phyloP scores from a whole-genome alignment of 176 grass and related monocot species.

The Dendrocalamus sinicus region DNA sequence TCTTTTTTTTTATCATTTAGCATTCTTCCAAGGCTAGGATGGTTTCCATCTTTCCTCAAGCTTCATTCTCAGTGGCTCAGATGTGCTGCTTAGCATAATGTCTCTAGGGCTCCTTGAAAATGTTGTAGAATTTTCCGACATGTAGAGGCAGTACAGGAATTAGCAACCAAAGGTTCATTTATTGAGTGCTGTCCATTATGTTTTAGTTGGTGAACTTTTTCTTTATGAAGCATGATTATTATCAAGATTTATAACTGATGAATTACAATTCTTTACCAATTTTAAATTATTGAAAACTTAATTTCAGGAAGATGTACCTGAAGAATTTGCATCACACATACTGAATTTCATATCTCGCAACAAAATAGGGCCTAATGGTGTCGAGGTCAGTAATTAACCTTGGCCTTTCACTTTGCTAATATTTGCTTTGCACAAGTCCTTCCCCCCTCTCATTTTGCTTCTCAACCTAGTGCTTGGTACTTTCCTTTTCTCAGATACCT shows the following conservation, averaged over 20 bases:
- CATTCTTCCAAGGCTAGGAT: slow-evolving; percentile 23
- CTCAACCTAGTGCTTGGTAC: not conserved
- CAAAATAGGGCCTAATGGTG: slow-evolving; percentile 80
- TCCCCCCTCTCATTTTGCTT: not conserved
- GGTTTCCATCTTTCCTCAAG: not conserved
- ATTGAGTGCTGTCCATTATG: not conserved
- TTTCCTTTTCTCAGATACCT: slow-evolving; percentile 50
- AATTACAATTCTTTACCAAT: slow-evolving; percentile 2
- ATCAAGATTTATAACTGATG: not conserved
- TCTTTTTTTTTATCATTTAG: not conserved
- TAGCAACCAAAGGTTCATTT: slow-evolving; percentile 12
- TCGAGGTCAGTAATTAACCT: slow-evolving; percentile 64
- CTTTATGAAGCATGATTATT: slow-evolving; percentile 13
- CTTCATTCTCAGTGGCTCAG: not conserved
- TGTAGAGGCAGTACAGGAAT: not conserved
- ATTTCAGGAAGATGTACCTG: slow-evolving; percentile 94
- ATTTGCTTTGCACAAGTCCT: slow-evolving; percentile 2
- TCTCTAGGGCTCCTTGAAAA: slow-evolving; percentile 19
- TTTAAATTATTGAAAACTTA: slow-evolving; percentile 33
- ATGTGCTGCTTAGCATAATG: not conserved
- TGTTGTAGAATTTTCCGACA: not conserved
- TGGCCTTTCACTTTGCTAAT: not conserved
- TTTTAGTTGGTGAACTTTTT: not conserved
- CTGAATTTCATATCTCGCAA: slow-evolving; percentile 91
- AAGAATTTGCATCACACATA: slow-evolving; percentile 88